phyloP scores from a whole-genome alignment of 75 land plant species.

The Azolla pinnata region DNA sequence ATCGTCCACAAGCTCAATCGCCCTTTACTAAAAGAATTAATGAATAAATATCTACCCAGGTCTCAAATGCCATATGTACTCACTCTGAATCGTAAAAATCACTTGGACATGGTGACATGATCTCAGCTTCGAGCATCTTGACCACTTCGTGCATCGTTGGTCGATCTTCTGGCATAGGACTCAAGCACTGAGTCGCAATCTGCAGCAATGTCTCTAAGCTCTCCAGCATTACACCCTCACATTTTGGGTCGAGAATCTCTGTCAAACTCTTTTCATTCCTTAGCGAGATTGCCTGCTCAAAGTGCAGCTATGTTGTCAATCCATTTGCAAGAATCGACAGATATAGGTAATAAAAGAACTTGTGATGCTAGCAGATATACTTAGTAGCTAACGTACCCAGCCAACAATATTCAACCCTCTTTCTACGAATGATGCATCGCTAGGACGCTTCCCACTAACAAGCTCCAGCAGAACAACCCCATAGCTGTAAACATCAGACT shows the following conservation, averaged over 20 bases:
- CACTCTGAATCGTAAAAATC: slow-evolving; percentile 66
- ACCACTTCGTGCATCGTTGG: slow-evolving; percentile 73
- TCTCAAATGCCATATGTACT: too few species aligned
- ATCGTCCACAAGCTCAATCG: too few species aligned
- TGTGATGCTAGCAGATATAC: not conserved
- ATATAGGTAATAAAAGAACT: too few species aligned
- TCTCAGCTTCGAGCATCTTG: slow-evolving; percentile 78
- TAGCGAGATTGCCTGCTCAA: slow-evolving; percentile 50
- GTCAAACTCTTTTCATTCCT: slow-evolving; percentile 39
- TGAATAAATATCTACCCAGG: too few species aligned
- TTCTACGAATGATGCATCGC: slow-evolving; percentile 59
- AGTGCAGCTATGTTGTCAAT: not conserved
- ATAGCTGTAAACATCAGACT: slow-evolving; percentile 90
- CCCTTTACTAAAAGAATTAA: too few species aligned
- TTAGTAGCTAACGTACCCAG: slow-evolving; percentile 51
- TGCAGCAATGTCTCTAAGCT: slow-evolving; percentile 63
- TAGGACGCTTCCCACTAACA: slow-evolving; percentile 86
- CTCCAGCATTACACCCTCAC: slow-evolving; percentile 43
- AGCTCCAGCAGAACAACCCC: slow-evolving; percentile 88
- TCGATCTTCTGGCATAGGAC: slow-evolving; percentile 62
- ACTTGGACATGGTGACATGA: slow-evolving; percentile 68
- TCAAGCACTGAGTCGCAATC: slow-evolving; percentile 63
- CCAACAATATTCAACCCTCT: slow-evolving; percentile 81
- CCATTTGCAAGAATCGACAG: not conserved
- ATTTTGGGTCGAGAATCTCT: slow-evolving; percentile 59